These are phyloP conservation scores for Combretum micranthum DNA, from an alignment of 345 rosid species.

Conservation along the genomic window DNA sequence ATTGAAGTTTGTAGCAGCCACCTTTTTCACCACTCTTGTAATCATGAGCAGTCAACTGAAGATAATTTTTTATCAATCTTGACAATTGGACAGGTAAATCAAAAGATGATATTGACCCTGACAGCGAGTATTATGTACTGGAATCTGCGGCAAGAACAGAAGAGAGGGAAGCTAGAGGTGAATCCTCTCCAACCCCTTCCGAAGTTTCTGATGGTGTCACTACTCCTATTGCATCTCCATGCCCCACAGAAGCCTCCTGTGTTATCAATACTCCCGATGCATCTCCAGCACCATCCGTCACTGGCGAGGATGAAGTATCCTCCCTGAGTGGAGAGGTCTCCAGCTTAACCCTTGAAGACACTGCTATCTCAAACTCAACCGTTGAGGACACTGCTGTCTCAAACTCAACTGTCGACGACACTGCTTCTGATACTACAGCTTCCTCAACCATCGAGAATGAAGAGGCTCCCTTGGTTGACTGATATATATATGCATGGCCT, in stretches of 20 bases:
- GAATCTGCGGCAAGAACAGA: slow-evolving; percentile 59
- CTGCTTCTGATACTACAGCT: slow-evolving; percentile 49
- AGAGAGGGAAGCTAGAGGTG: slow-evolving; percentile 26
- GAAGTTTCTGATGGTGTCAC: background rate
- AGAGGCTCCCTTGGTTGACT: slow-evolving; percentile 17
- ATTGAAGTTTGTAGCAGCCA: background rate
- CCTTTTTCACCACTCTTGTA: background rate
- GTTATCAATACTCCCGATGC: slow-evolving; percentile 42
- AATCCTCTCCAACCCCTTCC: slow-evolving; percentile 31
- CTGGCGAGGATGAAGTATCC: slow-evolving; percentile 62
- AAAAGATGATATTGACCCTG: slow-evolving; percentile 81
- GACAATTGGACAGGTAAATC: slow-evolving; percentile 60
- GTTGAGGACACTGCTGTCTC: slow-evolving; percentile 51
- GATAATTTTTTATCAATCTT: background rate
- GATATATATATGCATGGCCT: background rate
- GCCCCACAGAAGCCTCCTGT: slow-evolving; percentile 23
- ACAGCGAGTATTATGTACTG: slow-evolving; percentile 93
- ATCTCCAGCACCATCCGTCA: slow-evolving; percentile 65
- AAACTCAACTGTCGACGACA: slow-evolving; percentile 47
- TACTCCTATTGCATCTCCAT: background rate
- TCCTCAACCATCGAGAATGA: slow-evolving; percentile 45
- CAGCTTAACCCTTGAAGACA: slow-evolving; percentile 43
- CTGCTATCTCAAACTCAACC: slow-evolving; percentile 42
- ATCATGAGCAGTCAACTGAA: background rate
- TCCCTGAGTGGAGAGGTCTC: slow-evolving; percentile 57